Base-by-base conservation (phyloP, 768 basidiomycete species). In the Boletus barrowsii region DNA sequence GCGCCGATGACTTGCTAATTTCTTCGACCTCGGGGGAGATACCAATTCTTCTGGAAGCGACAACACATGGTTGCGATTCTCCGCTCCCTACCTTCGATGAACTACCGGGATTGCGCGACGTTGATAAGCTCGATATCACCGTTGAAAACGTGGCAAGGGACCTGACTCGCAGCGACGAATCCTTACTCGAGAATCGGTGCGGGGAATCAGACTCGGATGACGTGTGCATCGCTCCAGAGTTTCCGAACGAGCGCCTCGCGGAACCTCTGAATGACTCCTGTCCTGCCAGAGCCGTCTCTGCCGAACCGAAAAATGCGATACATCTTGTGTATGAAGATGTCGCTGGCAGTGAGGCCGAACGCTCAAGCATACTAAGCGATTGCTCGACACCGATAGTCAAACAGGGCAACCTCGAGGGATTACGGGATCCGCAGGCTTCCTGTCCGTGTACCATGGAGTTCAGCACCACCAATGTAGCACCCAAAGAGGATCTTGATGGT, bases 1-100 rank as follows among this genome's bases (percentile, higher is more conserved):
- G 61, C 22, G 68, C 78, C n/a, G 68, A 69, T 42, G 64, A 69
- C 24, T 55, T 79, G 44, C 54, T 67, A 26, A 64, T 69, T 52
- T 67, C 72, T 6, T 69, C 65, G 58, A 76, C 76, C 29, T 79
- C 77, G 33, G 78, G 75, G 32, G 74, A 79, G 47, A 82, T 84
- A 51, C 82, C 80, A n/a, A 72, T 83, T 37, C 61, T 79, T 54
- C 69, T 81, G 49, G 75, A 78, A 49, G 46, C 5, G 13, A 47
- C 47, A 17, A 40, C 43, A 41, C 51, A 37, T 41, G 40, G n/a
- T 43, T 53, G 54, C 42, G 51, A 56, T 39, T 61, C 52, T 29
- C 40, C 51, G 17, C 40, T 35, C 41, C 18, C 26, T 13, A 6
- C 47, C 35, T 35, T 44, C 11, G 20, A 13, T 24, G 51, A 54